phyloP scores from a whole-genome alignment of 495 filamentous ascomycete species.

The Aspergillus campestris region DNA sequence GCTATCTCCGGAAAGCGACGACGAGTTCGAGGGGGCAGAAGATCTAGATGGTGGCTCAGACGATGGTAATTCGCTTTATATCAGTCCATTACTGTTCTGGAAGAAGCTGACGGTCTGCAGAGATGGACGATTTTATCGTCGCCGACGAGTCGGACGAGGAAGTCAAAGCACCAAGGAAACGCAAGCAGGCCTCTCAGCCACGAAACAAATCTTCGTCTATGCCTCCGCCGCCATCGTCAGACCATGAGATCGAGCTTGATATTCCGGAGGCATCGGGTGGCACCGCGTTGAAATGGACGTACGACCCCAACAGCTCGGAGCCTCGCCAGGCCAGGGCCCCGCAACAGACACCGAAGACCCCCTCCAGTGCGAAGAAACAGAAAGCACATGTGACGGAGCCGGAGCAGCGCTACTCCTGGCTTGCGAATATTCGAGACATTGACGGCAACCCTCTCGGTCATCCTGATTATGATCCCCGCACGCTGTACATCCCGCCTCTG shows the following conservation, averaged over 20 bases:
- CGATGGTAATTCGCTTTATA: slow-evolving; percentile 47
- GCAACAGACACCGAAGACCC: slow-evolving; percentile 29
- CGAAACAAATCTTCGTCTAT: slow-evolving; percentile 48
- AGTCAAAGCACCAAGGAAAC: slow-evolving; percentile 55
- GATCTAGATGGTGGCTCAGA: slow-evolving; percentile 45
- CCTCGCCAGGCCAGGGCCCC: slow-evolving; percentile 46
- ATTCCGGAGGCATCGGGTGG: slow-evolving; percentile 51
- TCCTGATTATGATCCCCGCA: slow-evolving; percentile 87
- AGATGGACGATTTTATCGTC: slow-evolving; percentile 80
- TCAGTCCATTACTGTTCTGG: not conserved
- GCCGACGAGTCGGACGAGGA: slow-evolving; percentile 77
- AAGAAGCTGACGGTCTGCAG: slow-evolving; percentile 30
- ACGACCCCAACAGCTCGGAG: slow-evolving; percentile 66
- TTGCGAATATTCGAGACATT: slow-evolving; percentile 74
- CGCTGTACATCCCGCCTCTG: slow-evolving; percentile 73
- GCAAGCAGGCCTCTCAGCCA: slow-evolving; percentile 52
- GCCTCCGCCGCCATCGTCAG: slow-evolving; percentile 37
- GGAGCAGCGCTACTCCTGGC: slow-evolving; percentile 78
- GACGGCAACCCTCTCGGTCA: slow-evolving; percentile 73
- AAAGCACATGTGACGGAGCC: slow-evolving; percentile 73
- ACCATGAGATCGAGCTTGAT: slow-evolving; percentile 44
- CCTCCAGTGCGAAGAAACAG: slow-evolving; percentile 52
- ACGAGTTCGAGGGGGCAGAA: slow-evolving; percentile 57
- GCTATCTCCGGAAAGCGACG: slow-evolving; percentile 47
- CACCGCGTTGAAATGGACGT: slow-evolving; percentile 77